Percentiles rank a stretch among this genome's conserved stretches.
Evolutionary conservation across 805 yeast genomes (phyloP).

Genomic region (Cyberlindnera meyerae): DNA sequence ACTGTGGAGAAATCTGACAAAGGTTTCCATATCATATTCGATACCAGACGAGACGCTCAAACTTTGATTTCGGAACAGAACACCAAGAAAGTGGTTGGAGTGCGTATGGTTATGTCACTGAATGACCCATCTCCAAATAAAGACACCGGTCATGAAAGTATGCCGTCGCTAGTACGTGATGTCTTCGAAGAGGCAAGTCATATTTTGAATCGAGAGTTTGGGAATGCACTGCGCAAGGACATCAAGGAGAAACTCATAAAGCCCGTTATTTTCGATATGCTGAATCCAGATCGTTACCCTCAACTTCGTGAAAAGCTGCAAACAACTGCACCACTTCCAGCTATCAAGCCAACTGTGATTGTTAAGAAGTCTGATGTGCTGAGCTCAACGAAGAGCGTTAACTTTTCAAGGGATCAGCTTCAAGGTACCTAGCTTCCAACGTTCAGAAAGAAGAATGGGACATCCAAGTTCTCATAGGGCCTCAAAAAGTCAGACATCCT

Average conservation of each 20-base stretch:
- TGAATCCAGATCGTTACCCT: constrained; percentile 58
- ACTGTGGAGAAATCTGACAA: neutral
- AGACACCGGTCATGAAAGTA: neutral
- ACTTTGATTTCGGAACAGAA: constrained; percentile 57
- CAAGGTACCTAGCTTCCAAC: constrained; percentile 12
- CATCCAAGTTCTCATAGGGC: constrained; percentile 14
- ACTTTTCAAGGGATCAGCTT: no score
- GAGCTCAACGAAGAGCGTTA: neutral
- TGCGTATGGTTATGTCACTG: constrained; percentile 35
- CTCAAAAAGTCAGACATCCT: constrained; percentile 20
- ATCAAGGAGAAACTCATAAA: constrained; percentile 69
- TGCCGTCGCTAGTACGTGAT: neutral
- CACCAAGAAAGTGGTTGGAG: constrained; percentile 45
- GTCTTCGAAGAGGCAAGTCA: constrained; percentile 49
- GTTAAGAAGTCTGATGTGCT: neutral
- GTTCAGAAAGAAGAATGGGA: constrained; percentile 23
- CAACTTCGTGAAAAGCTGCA: constrained; percentile 34
- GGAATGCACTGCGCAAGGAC: constrained; percentile 59
- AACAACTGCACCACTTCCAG: constrained; percentile 11
- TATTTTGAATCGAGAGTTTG: constrained; percentile 61
- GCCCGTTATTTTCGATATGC: constrained; percentile 56
- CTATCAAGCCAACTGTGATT: constrained; percentile 1
- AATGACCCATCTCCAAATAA: constrained; percentile 6
- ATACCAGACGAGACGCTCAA: constrained; percentile 51
- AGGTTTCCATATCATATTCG: constrained; percentile 73